phyloP scores from a whole-genome alignment of 768 basidiomycete species.

The Tulasnella sp. region DNA sequence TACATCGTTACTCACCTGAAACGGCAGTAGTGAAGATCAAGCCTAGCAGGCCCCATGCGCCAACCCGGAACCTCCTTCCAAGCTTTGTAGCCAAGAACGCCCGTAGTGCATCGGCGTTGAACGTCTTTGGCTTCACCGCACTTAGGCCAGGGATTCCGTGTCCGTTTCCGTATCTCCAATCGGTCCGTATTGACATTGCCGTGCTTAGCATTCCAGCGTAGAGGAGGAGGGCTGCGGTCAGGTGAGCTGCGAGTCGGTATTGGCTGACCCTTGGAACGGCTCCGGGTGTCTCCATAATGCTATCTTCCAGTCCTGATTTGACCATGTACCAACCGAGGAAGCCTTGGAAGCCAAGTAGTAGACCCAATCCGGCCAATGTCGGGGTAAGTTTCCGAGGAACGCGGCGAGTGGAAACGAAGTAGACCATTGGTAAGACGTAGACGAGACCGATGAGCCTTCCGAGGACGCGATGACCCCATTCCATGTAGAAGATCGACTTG shows the following conservation, averaged over 20 bases:
- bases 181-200: conserved; percentile 69
- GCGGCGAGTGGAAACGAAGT: conserved; percentile 69
- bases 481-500: conserved; percentile 96
- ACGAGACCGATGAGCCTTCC: conserved; percentile 80
- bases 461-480: conserved; percentile 93
- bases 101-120: conserved; percentile 43
- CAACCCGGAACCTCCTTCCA: conserved; percentile 56
- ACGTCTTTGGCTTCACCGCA: not conserved
- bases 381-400: conserved; percentile 60
- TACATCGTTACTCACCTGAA: conserved; percentile 60
- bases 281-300: conserved; percentile 71
- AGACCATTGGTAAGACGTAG: conserved; percentile 79
- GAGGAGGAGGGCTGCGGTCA: conserved; percentile 86
- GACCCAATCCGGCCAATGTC: conserved; percentile 67
- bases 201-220: conserved; percentile 89
- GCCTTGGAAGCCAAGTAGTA: conserved; percentile 88
- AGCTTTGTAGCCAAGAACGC: conserved; percentile 53
- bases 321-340: conserved; percentile 99
- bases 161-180: conserved; percentile 65
- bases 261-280: conserved; percentile 94
- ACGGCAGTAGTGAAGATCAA: conserved; percentile 89
- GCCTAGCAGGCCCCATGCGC: conserved; percentile 60
- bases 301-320: conserved; percentile 85
- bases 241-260: conserved; percentile 91
- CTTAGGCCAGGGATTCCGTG: not conserved